Conservation (phyloP, 2,329 filamentous ascomycete genomes). For the Arthrobotrys iridis region DNA sequence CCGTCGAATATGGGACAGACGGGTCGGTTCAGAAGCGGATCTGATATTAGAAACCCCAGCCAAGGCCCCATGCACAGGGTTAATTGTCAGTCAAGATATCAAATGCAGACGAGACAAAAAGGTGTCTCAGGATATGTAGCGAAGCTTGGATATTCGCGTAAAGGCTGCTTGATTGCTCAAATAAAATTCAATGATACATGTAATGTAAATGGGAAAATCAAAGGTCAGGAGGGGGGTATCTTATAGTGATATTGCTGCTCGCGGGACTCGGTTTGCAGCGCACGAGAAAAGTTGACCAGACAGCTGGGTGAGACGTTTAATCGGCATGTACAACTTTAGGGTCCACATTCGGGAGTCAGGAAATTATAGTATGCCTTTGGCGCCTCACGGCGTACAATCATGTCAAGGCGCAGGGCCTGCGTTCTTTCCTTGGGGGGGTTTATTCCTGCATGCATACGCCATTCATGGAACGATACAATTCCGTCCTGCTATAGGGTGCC, state of each 20-base stretch:
- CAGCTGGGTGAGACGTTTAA: constrained; percentile 20
- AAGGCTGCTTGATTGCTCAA: constrained; percentile 24
- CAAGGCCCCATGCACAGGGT: constrained; percentile 7
- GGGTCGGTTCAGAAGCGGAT: constrained; percentile 28
- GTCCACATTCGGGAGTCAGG: no score
- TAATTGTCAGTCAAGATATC: constrained; percentile 4
- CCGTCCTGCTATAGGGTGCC: not conserved
- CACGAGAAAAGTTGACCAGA: not conserved
- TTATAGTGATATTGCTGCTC: constrained; percentile 11
- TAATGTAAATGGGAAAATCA: not conserved
- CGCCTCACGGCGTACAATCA: constrained; percentile 3
- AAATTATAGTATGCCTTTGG: not conserved
- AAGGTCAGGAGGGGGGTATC: constrained; percentile 26
- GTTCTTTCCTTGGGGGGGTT: constrained; percentile 15
- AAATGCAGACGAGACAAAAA: constrained; percentile 1
- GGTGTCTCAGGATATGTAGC: not conserved
- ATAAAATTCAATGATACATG: not conserved
- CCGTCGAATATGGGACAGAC: constrained; percentile 2
- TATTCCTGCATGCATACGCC: constrained; percentile 23
- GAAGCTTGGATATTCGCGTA: not conserved
- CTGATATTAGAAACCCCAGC: not conserved
- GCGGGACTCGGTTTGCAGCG: constrained; percentile 8
- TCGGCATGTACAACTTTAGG: not conserved
- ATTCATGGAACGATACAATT: constrained; percentile 25
- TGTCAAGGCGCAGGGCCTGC: constrained; percentile 15